A percentile compares a stretch with the other conserved stretches of the same genome.
These are phyloP conservation scores for Podospora conica DNA, from an alignment of 495 filamentous ascomycete species.

Conservation along the genomic window DNA sequence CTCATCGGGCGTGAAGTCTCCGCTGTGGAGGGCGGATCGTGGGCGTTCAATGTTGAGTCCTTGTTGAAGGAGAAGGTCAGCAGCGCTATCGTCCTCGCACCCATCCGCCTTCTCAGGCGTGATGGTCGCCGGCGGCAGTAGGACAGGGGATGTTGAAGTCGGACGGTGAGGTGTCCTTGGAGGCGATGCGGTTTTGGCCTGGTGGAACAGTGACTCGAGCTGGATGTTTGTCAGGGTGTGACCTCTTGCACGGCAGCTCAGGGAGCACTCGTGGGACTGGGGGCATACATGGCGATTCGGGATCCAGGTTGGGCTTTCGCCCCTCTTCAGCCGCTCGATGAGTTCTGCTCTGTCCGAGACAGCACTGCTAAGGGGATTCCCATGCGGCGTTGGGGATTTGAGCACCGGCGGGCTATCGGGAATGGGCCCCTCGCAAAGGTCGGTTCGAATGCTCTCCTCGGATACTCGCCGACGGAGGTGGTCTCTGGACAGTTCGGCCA, in stretches of 20 bases:
- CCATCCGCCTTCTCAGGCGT: conserved; percentile 35
- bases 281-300: conserved; percentile 57
- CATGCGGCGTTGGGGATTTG: conserved; percentile 28
- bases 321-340: conserved; percentile 78
- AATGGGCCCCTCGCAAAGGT: conserved; percentile 51
- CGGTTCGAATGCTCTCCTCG: conserved; percentile 50
- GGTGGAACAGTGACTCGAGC: conserved; percentile 36
- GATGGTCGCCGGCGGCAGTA: conserved; percentile 38
- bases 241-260: background rate
- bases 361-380: conserved; percentile 19
- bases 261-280: background rate
- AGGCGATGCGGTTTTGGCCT: conserved; percentile 25
- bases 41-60: conserved; percentile 72
- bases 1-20: conserved; percentile 70
- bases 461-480: conserved; percentile 32
- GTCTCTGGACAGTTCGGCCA: conserved; percentile 6
- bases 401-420: conserved; percentile 31
- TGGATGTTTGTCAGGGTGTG: conserved; percentile 15
- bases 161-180: conserved; percentile 33
- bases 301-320: conserved; percentile 71
- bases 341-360: conserved; percentile 64
- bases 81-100: conserved; percentile 13
- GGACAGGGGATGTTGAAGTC: conserved; percentile 26
- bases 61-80: conserved; percentile 26
- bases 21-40: conserved; percentile 79